These are phyloP conservation scores for Fusarium agapanthi DNA, from an alignment of 2,329 filamentous ascomycete genomes.

Conservation along the genomic window DNA sequence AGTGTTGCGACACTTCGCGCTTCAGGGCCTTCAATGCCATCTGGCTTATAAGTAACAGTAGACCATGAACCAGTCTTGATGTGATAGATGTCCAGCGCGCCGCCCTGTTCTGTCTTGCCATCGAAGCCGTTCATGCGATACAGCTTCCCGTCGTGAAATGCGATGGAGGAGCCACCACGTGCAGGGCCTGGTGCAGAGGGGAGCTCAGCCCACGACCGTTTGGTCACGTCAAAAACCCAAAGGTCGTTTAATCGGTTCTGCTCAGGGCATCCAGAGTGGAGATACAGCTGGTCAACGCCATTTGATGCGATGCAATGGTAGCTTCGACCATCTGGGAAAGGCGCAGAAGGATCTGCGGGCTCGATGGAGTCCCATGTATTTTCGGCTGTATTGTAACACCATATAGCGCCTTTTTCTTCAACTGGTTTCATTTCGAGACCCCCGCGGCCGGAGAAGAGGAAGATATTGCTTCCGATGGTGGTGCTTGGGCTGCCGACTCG, in stretches of 20 bases:
- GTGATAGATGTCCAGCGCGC: background rate
- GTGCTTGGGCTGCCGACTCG: background rate
- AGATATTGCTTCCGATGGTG: background rate
- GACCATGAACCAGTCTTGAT: background rate
- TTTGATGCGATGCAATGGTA: background rate
- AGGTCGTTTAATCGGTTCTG: background rate
- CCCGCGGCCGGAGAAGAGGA: background rate
- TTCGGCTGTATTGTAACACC: background rate
- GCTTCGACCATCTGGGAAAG: background rate
- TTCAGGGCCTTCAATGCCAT: background rate
- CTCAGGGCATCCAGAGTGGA: constrained; percentile 1
- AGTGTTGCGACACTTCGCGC: background rate
- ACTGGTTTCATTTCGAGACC: background rate
- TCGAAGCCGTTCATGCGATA: constrained; percentile 8
- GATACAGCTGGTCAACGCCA: background rate
- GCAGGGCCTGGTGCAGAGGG: background rate
- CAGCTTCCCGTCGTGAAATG: rapidly evolving
- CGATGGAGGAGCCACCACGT: background rate
- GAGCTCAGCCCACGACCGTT: rapidly evolving
- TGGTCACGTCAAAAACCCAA: background rate
- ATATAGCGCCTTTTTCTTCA: background rate
- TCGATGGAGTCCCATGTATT: background rate
- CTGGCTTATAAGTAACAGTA: background rate
- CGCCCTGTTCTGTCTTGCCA: background rate
- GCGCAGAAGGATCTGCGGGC: rapidly evolving